Conservation (phyloP, 768 basidiomycete species). For the Tulasnella sp. region DNA sequence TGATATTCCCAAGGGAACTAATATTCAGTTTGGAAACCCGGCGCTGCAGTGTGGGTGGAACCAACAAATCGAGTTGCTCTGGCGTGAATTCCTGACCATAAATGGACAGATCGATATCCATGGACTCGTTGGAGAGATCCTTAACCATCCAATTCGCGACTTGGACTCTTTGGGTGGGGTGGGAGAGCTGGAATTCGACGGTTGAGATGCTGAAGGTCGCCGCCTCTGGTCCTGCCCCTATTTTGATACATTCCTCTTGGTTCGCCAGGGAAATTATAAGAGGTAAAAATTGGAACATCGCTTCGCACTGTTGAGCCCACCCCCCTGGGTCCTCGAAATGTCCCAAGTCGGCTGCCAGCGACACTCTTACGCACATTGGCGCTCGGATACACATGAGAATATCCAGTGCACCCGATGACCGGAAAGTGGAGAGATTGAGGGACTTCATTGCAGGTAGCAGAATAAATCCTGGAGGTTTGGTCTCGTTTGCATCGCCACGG, state of each 20-base stretch:
- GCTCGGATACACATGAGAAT: background rate
- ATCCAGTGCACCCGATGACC: background rate
- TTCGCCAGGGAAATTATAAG: background rate
- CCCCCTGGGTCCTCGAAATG: background rate
- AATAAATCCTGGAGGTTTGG: background rate
- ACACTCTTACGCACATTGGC: background rate
- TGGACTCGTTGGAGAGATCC: too few species aligned
- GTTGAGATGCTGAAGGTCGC: too few species aligned
- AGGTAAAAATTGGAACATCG: background rate
- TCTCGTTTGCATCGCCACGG: background rate
- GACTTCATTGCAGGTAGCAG: background rate
- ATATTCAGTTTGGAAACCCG: too few species aligned
- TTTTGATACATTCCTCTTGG: background rate
- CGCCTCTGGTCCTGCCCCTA: background rate
- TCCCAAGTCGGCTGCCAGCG: background rate
- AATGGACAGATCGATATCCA: too few species aligned
- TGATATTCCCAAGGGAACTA: too few species aligned
- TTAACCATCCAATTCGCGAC: too few species aligned
- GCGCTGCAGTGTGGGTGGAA: too few species aligned
- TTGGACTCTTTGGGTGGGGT: too few species aligned
- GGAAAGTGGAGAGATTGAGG: background rate
- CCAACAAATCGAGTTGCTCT: too few species aligned
- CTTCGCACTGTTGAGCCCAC: background rate
- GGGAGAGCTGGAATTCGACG: too few species aligned
- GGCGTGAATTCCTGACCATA: too few species aligned